These are phyloP conservation scores for Leucocoprinus birnbaumii DNA, from an alignment of 768 basidiomycete species.

Conservation along the genomic window DNA sequence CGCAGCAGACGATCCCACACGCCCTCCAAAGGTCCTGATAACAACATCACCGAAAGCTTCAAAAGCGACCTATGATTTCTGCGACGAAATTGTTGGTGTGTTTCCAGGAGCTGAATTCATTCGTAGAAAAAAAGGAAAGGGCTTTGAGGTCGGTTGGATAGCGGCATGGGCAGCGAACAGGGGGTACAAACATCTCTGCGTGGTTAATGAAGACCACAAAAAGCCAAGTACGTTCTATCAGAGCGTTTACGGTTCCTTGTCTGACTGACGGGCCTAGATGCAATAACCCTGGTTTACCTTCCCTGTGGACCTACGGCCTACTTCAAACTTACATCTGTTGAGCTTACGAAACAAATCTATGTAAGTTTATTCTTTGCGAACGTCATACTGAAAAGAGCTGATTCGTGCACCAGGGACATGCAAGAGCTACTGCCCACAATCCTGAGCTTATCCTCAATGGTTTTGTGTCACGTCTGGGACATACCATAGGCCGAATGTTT, in stretches of 20 bases:
- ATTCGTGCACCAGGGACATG: constrained; percentile 71
- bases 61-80: constrained; percentile 88
- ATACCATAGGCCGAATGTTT: constrained; percentile 92
- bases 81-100: constrained; percentile 84
- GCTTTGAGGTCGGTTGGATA: constrained; percentile 87
- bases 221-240: constrained; percentile 71
- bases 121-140: constrained; percentile 81
- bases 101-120: constrained; percentile 94
- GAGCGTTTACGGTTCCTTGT: neutral
- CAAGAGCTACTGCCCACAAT: constrained; percentile 86
- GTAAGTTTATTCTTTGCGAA: constrained; percentile 38
- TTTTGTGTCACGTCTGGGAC: constrained; percentile 91
- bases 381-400: neutral
- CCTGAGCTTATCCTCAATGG: constrained; percentile 95
- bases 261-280: constrained; percentile 61
- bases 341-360: constrained; percentile 82
- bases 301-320: constrained; percentile 93
- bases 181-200: constrained; percentile 84
- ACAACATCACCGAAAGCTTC: constrained; percentile 90
- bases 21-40: constrained; percentile 85
- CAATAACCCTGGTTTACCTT: constrained; percentile 87
- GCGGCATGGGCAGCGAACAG: constrained; percentile 91
- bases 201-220: constrained; percentile 96
- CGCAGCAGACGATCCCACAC: constrained; percentile 58
- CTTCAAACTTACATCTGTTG: constrained; percentile 89